phyloP scores from a whole-genome alignment of 768 basidiomycete species.

The Trametes cingulata region DNA sequence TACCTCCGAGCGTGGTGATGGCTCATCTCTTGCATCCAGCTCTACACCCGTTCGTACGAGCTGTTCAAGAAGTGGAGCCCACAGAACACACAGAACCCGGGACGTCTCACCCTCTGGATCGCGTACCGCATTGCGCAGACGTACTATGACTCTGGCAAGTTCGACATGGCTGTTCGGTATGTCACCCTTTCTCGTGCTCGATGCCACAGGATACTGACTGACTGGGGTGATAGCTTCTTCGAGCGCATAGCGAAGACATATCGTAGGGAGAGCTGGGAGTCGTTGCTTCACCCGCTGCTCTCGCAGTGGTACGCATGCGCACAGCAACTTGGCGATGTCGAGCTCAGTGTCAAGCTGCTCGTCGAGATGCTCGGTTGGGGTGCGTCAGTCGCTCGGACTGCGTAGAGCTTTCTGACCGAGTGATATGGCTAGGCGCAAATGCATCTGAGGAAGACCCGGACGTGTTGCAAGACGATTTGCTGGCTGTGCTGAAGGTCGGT shows the following conservation, averaged over 20 bases:
- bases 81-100: constrained; percentile 51
- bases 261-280: constrained; percentile 78
- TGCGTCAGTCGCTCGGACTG: constrained; percentile 33
- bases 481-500: constrained; percentile 70
- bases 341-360: constrained; percentile 71
- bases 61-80: constrained; percentile 79
- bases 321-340: constrained; percentile 73
- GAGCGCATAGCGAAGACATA: constrained; percentile 91
- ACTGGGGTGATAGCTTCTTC: constrained; percentile 69
- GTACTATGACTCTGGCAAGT: constrained; percentile 77
- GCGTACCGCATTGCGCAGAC: constrained; percentile 89
- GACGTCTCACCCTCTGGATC: constrained; percentile 85
- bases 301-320: constrained; percentile 83
- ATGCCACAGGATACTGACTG: background rate
- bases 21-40: constrained; percentile 40
- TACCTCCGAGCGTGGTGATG: background rate
- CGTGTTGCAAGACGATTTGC: constrained; percentile 65
- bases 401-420: background rate
- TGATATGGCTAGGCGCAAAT: constrained; percentile 32
- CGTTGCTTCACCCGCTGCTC: constrained; percentile 73
- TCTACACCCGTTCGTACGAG: constrained; percentile 94
- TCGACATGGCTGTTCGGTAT: constrained; percentile 85
- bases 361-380: constrained; percentile 84
- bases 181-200: constrained; percentile 30
- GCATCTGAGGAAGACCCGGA: constrained; percentile 47